Percentiles rank a stretch among this genome's conserved stretches.
Evolutionary conservation across 2,329 filamentous ascomycete genomes (phyloP).

Genomic region (Fusarium succisae): DNA sequence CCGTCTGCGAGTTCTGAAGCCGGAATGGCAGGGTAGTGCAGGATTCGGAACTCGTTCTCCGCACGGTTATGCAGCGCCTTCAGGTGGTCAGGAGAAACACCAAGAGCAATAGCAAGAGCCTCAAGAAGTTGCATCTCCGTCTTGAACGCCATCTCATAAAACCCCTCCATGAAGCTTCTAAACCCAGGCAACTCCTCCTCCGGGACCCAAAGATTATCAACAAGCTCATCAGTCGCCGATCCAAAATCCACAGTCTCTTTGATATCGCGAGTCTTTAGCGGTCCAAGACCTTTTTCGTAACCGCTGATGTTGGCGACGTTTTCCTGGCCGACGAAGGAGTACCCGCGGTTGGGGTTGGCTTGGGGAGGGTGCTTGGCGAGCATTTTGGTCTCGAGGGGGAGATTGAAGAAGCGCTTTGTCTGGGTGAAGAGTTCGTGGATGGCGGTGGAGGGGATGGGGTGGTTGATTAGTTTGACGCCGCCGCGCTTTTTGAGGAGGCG

Average conservation of each 20-base stretch:
- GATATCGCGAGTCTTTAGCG: conserved; percentile 62
- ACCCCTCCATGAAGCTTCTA: conserved; percentile 55
- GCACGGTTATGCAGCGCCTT: conserved; percentile 66
- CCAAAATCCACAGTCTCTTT: conserved; percentile 54
- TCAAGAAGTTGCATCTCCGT: conserved; percentile 79
- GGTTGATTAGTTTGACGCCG: conserved; percentile 42
- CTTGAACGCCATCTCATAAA: conserved; percentile 75
- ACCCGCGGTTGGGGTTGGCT: conserved; percentile 50
- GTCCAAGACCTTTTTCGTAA: conserved; percentile 55
- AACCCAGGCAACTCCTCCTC: conserved; percentile 40
- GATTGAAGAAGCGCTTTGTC: conserved; percentile 45
- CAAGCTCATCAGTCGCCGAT: conserved; percentile 43
- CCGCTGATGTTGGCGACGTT: conserved; percentile 49
- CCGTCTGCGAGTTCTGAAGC: conserved; percentile 43
- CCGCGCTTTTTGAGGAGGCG: conserved; percentile 35
- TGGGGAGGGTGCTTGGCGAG: conserved; percentile 46
- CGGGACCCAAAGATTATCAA: conserved; percentile 43
- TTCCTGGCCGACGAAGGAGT: conserved; percentile 49
- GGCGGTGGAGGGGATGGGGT: conserved; percentile 35
- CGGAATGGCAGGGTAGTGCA: conserved; percentile 60
- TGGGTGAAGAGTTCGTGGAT: conserved; percentile 39
- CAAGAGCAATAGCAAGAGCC: conserved; percentile 79
- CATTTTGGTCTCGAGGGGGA: conserved; percentile 46
- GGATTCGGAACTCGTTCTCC: conserved; percentile 67
- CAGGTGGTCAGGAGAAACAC: conserved; percentile 73